Conservation (phyloP, 306 rosid genomes). For the Echinosophora koreensis region DNA sequence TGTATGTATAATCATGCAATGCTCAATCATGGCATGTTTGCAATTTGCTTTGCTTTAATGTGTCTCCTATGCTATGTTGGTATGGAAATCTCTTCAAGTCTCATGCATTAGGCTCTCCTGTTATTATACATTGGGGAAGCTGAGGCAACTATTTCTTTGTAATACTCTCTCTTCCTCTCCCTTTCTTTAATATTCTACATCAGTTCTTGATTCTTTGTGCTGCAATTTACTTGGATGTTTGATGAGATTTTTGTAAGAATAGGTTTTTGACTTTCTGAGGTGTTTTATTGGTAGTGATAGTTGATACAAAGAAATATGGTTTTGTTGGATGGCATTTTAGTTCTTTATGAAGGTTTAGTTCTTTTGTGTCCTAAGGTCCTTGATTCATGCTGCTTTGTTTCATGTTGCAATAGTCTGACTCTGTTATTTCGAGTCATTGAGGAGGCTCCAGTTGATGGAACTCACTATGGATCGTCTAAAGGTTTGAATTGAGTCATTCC, state of each 20-base stretch:
- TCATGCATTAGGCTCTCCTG: constrained; percentile 77
- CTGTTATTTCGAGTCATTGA: constrained; percentile 72
- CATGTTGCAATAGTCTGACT: constrained; percentile 66
- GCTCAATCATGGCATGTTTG: not conserved
- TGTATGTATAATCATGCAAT: not conserved
- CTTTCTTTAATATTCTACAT: not conserved
- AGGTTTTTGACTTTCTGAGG: constrained; percentile 10
- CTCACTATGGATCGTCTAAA: constrained; percentile 74
- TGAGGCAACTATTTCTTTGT: not conserved
- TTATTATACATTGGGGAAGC: constrained; percentile 41
- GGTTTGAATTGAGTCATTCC: constrained; percentile 55
- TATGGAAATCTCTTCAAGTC: constrained; percentile 78
- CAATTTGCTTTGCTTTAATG: not conserved
- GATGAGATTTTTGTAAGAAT: not conserved
- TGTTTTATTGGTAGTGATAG: not conserved
- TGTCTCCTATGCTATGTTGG: constrained; percentile 45
- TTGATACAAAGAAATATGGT: constrained; percentile 1
- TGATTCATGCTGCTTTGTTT: constrained; percentile 44
- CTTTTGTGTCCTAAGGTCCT: constrained; percentile 14
- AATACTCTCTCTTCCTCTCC: not conserved
- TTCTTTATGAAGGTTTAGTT: constrained; percentile 5
- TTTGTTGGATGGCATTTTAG: constrained; percentile 10
- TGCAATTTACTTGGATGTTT: constrained; percentile 34
- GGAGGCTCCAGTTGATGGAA: constrained; percentile 83
- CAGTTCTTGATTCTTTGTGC: constrained; percentile 19